Conservation (phyloP, 805 yeast species). For the Yamadazyma insecticola region DNA sequence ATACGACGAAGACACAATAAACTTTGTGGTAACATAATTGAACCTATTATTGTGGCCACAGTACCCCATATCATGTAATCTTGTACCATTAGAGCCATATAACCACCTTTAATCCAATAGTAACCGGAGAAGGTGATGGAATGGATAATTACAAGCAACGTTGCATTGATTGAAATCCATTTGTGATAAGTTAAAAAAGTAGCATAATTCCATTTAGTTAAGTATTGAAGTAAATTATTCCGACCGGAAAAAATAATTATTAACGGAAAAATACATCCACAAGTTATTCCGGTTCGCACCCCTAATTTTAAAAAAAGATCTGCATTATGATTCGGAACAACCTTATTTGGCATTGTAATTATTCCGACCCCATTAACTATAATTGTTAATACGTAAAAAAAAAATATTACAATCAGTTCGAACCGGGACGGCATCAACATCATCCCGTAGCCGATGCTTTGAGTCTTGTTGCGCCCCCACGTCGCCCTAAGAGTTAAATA, state of each 20-base stretch:
- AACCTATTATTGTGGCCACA: slow-evolving; percentile 24
- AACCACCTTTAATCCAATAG: slow-evolving; percentile 1
- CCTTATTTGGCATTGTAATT: slow-evolving; percentile 2
- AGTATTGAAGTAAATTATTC: slow-evolving; percentile 55
- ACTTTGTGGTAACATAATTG: slow-evolving; percentile 44
- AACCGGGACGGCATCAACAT: slow-evolving; percentile 43
- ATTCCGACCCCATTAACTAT: slow-evolving; percentile 12
- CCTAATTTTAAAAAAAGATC: slow-evolving; percentile 22
- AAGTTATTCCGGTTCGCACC: slow-evolving; percentile 48
- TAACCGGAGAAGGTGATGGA: slow-evolving; percentile 41
- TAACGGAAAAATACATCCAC: slow-evolving; percentile 50
- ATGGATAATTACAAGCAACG: slow-evolving; percentile 42
- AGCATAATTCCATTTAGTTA: slow-evolving; percentile 49
- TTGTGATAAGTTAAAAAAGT: slow-evolving; percentile 54
- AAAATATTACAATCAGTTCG: slow-evolving; percentile 37
- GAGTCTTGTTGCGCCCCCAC: slow-evolving; percentile 11
- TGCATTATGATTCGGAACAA: slow-evolving; percentile 1
- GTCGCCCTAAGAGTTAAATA: slow-evolving; percentile 16
- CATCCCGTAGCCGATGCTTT: slow-evolving; percentile 8
- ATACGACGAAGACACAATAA: slow-evolving; percentile 46
- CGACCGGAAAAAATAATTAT: slow-evolving; percentile 62
- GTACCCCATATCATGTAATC: slow-evolving; percentile 24
- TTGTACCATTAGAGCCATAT: slow-evolving; percentile 3
- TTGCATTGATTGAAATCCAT: slow-evolving; percentile 44
- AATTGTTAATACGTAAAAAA: slow-evolving; percentile 22